Conservation (phyloP, 108 stramenopile species). For the Pseudonitzschia multiseries region DNA sequence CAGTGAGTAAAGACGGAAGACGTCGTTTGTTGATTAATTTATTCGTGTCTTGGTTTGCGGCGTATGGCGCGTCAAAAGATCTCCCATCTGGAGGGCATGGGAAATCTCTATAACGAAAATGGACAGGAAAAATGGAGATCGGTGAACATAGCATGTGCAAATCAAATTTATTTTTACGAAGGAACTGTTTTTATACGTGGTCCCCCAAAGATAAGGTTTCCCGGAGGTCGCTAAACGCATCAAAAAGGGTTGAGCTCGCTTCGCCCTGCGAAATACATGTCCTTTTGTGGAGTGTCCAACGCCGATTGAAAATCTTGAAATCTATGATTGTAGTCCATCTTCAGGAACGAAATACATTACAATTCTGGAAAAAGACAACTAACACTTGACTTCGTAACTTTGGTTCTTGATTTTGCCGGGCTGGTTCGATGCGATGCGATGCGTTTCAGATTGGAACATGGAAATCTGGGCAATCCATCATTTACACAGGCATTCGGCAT, state of each 20-base stretch:
- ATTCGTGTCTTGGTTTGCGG: background rate
- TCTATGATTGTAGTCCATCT: too few species aligned
- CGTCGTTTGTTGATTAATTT: background rate
- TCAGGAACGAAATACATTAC: too few species aligned
- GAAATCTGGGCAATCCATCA: slow-evolving; percentile 73
- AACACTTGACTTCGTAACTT: background rate
- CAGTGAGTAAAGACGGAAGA: slow-evolving; percentile 48
- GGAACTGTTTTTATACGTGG: background rate
- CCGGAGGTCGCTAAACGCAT: background rate
- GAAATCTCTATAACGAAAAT: background rate
- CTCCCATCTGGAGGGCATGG: background rate
- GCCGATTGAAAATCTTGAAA: background rate
- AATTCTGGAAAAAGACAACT: too few species aligned
- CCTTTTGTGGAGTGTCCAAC: background rate
- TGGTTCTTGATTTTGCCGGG: background rate
- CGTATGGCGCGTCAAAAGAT: background rate
- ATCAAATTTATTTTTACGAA: too few species aligned
- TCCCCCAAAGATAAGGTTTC: background rate
- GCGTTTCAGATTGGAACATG: slow-evolving; percentile 79
- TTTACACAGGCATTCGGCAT: slow-evolving; percentile 86
- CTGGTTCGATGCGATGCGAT: background rate
- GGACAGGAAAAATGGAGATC: background rate
- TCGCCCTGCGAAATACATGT: background rate
- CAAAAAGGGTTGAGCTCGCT: background rate
- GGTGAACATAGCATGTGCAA: background rate